These are phyloP conservation scores for Metarhizium robertsii DNA, from an alignment of 2,329 filamentous ascomycete species.

Conservation along the genomic window DNA sequence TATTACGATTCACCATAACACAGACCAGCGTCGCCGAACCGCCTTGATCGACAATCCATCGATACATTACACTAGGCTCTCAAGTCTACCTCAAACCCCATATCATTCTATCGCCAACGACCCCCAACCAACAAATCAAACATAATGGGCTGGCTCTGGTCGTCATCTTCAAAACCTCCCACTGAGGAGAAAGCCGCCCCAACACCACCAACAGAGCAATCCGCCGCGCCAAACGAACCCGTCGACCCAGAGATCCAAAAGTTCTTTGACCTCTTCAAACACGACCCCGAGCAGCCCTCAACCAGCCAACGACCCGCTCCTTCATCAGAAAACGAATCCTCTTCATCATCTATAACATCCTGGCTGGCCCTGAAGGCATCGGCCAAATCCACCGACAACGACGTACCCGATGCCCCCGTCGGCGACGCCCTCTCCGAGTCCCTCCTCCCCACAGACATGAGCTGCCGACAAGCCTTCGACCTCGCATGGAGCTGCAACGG, in stretches of 20 bases:
- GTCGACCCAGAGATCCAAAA: slow-evolving; percentile 44
- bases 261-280: slow-evolving; percentile 39
- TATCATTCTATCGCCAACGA: too few species aligned
- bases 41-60: background rate
- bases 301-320: slow-evolving; percentile 11
- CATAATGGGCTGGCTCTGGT: slow-evolving; percentile 56
- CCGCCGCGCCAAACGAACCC: slow-evolving; percentile 16
- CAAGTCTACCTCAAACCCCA: background rate
- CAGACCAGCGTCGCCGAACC: too few species aligned
- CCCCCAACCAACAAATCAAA: background rate
- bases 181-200: slow-evolving; percentile 15
- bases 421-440: slow-evolving; percentile 50
- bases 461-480: slow-evolving; percentile 85
- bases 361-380: slow-evolving; percentile 26
- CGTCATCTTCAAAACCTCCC: slow-evolving; percentile 25
- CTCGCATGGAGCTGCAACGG: slow-evolving; percentile 90
- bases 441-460: slow-evolving; percentile 73
- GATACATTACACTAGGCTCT: background rate
- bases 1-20: too few species aligned
- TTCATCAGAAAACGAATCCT: slow-evolving; percentile 19
- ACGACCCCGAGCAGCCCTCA: slow-evolving; percentile 9
- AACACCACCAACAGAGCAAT: slow-evolving; percentile 12
- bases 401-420: slow-evolving; percentile 15
- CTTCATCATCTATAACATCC: slow-evolving; percentile 19
- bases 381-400: slow-evolving; percentile 11